These are phyloP conservation scores for Xylaria castorea DNA, from an alignment of 495 filamentous ascomycete species.

Conservation along the genomic window DNA sequence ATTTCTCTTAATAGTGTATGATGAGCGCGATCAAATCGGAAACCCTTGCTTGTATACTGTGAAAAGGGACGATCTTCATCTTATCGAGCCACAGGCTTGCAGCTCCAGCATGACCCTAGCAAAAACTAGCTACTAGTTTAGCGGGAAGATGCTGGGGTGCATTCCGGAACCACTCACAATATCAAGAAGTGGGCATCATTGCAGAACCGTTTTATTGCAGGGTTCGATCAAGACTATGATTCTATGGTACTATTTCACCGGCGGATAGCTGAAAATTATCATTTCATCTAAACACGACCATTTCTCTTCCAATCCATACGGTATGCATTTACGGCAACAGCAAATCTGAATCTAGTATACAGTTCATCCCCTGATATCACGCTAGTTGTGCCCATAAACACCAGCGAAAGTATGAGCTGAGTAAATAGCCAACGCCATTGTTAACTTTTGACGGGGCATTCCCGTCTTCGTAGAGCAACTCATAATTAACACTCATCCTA, in stretches of 20 bases:
- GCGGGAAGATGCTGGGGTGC: background rate
- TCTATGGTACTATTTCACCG: background rate
- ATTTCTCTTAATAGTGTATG: background rate
- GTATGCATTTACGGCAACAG: too few species aligned
- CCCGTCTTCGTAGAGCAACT: background rate
- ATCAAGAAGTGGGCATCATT: background rate
- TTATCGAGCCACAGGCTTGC: constrained; percentile 1
- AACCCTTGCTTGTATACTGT: background rate
- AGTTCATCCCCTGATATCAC: background rate
- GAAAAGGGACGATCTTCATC: constrained; percentile 13
- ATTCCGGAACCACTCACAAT: constrained; percentile 1
- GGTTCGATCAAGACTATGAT: background rate
- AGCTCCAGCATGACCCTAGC: background rate
- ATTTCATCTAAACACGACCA: background rate
- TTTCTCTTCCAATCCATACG: background rate
- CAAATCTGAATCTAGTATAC: background rate
- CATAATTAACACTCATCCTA: background rate
- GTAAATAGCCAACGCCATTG: background rate
- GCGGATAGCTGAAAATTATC: background rate
- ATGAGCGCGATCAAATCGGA: background rate
- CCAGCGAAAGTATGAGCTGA: background rate
- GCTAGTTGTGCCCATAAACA: background rate
- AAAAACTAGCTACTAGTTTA: background rate
- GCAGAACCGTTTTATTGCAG: constrained; percentile 2
- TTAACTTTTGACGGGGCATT: background rate